phyloP scores from a whole-genome alignment of 2,329 filamentous ascomycete genomes.

The Orbilia brochopaga region DNA sequence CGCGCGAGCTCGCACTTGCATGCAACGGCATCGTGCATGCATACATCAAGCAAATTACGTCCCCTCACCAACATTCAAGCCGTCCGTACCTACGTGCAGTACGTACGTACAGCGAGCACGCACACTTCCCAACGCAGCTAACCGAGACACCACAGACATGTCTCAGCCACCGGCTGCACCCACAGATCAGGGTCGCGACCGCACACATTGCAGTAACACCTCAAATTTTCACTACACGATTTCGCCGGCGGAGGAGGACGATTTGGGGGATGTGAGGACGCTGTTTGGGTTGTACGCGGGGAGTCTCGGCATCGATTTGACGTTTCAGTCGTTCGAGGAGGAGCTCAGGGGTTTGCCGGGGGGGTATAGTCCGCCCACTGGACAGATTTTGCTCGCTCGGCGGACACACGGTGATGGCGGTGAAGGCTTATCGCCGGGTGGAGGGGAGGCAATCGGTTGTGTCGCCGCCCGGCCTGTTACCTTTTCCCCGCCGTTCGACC shows the following conservation, averaged over 20 bases:
- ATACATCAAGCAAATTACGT: no score
- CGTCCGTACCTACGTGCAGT: no score
- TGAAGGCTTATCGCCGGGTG: not conserved
- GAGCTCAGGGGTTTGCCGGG: slow-evolving; percentile 65
- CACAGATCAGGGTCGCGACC: not conserved
- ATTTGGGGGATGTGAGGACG: slow-evolving; percentile 59
- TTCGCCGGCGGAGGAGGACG: slow-evolving; percentile 53
- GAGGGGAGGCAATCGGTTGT: slow-evolving; percentile 60
- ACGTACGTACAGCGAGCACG: no score
- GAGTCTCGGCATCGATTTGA: slow-evolving; percentile 64
- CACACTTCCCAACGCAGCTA: slow-evolving; percentile 9
- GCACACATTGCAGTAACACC: not conserved
- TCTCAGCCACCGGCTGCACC: slow-evolving; percentile 21
- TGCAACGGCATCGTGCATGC: slow-evolving; percentile 43
- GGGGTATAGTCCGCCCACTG: slow-evolving; percentile 62
- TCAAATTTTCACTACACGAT: slow-evolving; percentile 21
- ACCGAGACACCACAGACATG: slow-evolving; percentile 46
- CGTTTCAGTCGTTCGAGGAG: slow-evolving; percentile 64
- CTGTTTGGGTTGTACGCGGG: slow-evolving; percentile 60
- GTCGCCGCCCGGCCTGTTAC: slow-evolving; percentile 61
- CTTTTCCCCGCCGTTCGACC: slow-evolving; percentile 22
- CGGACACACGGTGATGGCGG: not conserved
- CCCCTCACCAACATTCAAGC: no score
- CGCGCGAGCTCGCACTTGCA: slow-evolving; percentile 8
- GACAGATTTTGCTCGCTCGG: slow-evolving; percentile 62